phyloP scores from a whole-genome alignment of 2,329 filamentous ascomycete genomes.

The Monosporascus sp. region DNA sequence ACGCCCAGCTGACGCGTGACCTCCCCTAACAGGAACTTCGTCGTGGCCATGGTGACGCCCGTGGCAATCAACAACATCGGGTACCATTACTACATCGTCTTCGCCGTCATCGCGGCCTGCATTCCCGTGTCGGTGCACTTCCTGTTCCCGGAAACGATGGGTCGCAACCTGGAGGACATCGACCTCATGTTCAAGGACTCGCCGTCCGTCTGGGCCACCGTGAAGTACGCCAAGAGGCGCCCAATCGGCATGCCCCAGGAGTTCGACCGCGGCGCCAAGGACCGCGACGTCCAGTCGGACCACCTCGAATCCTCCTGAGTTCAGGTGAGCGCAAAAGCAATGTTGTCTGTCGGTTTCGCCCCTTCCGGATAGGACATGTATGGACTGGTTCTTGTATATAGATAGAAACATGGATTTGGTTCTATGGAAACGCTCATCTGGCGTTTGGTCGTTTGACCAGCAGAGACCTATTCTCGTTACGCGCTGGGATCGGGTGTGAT shows the following conservation, averaged over 20 bases:
- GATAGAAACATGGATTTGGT: no score
- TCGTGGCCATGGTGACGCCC: constrained; percentile 39
- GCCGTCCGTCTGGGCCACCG: constrained; percentile 30
- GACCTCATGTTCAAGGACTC: constrained; percentile 38
- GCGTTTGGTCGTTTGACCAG: no score
- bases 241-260: constrained; percentile 28
- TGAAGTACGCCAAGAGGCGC: constrained; percentile 31
- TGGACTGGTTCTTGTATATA: no score
- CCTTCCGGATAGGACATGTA: no score
- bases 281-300: neutral
- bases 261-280: constrained; percentile 19
- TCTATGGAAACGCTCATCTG: no score
- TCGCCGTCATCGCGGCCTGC: constrained; percentile 38
- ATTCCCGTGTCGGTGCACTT: constrained; percentile 40
- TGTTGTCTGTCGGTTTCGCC: no score
- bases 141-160: constrained; percentile 46
- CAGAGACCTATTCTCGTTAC: no score
- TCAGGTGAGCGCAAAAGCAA: no score
- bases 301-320: constrained; percentile 2
- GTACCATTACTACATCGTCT: constrained; percentile 48
- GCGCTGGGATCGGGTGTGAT: no score
- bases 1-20: neutral
- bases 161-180: constrained; percentile 42
- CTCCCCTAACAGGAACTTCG: constrained; percentile 31
- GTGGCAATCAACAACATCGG: constrained; percentile 45